Evolutionary conservation across 768 basidiomycete genomes (phyloP), one percentile per base, ranked within the genome.

Genomic region (Russula griseocarnosa): DNA sequence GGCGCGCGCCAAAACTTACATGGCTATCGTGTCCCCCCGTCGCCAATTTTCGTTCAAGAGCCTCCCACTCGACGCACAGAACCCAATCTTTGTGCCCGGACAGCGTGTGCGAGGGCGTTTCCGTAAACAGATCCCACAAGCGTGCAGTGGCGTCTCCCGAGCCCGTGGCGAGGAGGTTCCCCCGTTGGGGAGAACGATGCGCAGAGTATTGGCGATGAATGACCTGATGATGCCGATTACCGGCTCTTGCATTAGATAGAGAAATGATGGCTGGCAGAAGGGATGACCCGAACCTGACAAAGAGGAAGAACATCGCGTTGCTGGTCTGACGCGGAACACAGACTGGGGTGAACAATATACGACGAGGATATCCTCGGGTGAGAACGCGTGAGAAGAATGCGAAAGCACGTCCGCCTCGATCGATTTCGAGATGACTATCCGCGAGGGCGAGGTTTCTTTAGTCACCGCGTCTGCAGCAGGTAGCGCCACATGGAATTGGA

Each of bases 131-230:
- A 74, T 98, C 89, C 97, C 97, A 98, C 26, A 99, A 76, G 4
- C 97, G 84, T 14, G 89, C 94, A 62, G 88, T 91, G 30, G 90
- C 92, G 71, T 98, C 97, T 1, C 95, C 97, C 0, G 94, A 92
- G 2, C 97, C 97, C 0, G 97, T 99, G 11, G 94, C 96, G 18
- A 97, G 87, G 49, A 90, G 78, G 67, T 83, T 83, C 10, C 97
- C 97, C 96, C 0, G 94, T 97, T 0, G 97, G 97, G 7, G 94
- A 97, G 74, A 98, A 97, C 1, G 92, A 86, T 47, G 95, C 94
- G 71, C 96, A 98, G 10, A 98, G 80, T 60, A 98, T 98, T 1
- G 96, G 92, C 0, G 92, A 90, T 9, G 87, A 83, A 71, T 99
- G 97, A 11, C 95, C 93, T 93, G 71, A 22, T 22, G 40, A 14